phyloP scores from a whole-genome alignment of 192 early-diverging fungal genomes.

The Umbelopsis isabellina region DNA sequence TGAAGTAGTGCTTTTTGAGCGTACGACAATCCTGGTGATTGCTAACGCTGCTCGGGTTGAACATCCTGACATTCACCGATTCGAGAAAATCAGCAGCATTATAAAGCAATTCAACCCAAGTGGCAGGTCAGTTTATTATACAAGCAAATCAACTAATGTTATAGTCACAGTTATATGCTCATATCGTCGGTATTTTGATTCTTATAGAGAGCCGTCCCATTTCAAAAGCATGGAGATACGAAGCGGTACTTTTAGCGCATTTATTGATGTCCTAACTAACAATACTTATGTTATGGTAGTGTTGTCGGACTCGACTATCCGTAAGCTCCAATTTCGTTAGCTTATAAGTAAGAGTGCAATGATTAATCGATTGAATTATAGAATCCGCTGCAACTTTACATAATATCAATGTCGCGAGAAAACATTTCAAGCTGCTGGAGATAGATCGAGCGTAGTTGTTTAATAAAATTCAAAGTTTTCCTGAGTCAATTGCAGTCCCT shows the following conservation, averaged over 20 bases:
- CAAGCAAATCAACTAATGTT: background rate
- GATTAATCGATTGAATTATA: slow-evolving; percentile 31
- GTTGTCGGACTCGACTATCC: slow-evolving; percentile 78
- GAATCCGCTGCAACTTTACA: slow-evolving; percentile 81
- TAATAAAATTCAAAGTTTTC: background rate
- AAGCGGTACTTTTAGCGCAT: slow-evolving; percentile 71
- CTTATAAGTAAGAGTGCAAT: background rate
- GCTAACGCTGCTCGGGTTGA: slow-evolving; percentile 68
- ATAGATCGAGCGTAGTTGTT: background rate
- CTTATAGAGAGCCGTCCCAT: slow-evolving; percentile 59
- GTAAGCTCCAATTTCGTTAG: slow-evolving; percentile 52
- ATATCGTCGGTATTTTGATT: slow-evolving; percentile 49
- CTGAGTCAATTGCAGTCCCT: background rate
- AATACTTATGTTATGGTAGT: slow-evolving; percentile 89
- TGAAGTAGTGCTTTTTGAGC: slow-evolving; percentile 95
- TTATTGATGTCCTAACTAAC: slow-evolving; percentile 79
- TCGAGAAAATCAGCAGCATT: slow-evolving; percentile 90
- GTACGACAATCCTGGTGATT: slow-evolving; percentile 95
- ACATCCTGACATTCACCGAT: slow-evolving; percentile 74
- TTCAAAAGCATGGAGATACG: slow-evolving; percentile 91
- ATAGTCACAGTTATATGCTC: background rate
- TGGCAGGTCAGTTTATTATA: slow-evolving; percentile 57
- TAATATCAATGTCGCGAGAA: slow-evolving; percentile 80
- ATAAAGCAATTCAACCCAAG: slow-evolving; percentile 92
- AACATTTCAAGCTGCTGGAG: slow-evolving; percentile 83